phyloP scores from a whole-genome alignment of 176 grass and related monocot species.

The Musa itinerans region DNA sequence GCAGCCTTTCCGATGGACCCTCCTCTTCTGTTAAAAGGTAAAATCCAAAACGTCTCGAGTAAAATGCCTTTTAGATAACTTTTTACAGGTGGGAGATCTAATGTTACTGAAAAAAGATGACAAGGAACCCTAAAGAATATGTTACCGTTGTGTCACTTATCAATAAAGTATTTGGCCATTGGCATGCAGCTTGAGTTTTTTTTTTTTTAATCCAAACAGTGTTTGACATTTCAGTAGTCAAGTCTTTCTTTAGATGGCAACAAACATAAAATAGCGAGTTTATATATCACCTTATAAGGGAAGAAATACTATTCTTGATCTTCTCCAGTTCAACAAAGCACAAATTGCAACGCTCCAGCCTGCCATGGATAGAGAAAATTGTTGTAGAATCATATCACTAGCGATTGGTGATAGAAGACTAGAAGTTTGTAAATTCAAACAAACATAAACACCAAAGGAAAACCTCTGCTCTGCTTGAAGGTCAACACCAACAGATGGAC shows the following conservation, averaged over 20 bases:
- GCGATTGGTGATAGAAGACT: background rate
- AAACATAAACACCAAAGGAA: background rate
- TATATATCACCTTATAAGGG: constrained; percentile 38
- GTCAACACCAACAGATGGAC: constrained; percentile 84
- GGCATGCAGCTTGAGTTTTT: background rate
- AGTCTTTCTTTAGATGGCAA: background rate
- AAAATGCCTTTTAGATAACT: background rate
- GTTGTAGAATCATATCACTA: background rate
- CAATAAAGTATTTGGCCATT: background rate
- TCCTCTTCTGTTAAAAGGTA: constrained; percentile 56
- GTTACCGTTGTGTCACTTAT: background rate
- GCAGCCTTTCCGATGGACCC: constrained; percentile 59
- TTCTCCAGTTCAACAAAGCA: constrained; percentile 97
- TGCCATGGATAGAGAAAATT: constrained; percentile 32
- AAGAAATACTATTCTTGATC: constrained; percentile 60
- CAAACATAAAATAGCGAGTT: background rate
- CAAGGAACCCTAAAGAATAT: background rate
- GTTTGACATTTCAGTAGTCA: background rate
- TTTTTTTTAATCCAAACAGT: background rate
- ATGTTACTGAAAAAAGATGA: background rate
- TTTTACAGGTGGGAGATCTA: background rate
- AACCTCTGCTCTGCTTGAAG: constrained; percentile 97
- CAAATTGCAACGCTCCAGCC: constrained; percentile 86
- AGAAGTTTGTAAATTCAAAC: background rate
- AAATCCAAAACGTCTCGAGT: background rate